These are phyloP conservation scores for Fusarium sp. DNA, from an alignment of 2,329 filamentous ascomycete genomes.

Conservation along the genomic window DNA sequence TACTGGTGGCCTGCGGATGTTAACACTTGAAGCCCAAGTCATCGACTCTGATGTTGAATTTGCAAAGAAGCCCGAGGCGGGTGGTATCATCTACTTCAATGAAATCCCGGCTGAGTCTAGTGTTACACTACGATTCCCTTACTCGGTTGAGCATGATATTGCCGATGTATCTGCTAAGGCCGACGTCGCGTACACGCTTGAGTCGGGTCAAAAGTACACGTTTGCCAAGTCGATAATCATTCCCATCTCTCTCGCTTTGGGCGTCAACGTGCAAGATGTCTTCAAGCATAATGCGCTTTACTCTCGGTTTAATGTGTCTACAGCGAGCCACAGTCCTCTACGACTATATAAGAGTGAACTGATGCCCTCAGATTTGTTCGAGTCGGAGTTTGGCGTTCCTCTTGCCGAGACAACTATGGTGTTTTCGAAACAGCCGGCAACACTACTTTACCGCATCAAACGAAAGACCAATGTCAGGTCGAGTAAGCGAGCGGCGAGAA, in stretches of 20 bases:
- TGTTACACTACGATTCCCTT: slow-evolving; percentile 75
- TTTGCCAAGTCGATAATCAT: slow-evolving; percentile 64
- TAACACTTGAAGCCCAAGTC: slow-evolving; percentile 67
- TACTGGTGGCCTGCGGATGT: slow-evolving; percentile 70
- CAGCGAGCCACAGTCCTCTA: slow-evolving; percentile 77
- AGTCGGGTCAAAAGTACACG: slow-evolving; percentile 58
- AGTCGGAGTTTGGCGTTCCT: slow-evolving; percentile 66
- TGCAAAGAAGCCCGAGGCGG: slow-evolving; percentile 60
- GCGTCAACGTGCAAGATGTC: slow-evolving; percentile 95
- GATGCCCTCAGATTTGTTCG: slow-evolving; percentile 72
- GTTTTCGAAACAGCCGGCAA: slow-evolving; percentile 83
- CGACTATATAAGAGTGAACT: slow-evolving; percentile 76
- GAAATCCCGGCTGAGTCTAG: slow-evolving; percentile 54
- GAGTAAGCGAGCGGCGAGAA: slow-evolving; percentile 47
- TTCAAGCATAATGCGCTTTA: slow-evolving; percentile 86
- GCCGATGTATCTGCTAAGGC: slow-evolving; percentile 75
- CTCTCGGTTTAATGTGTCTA: slow-evolving; percentile 90
- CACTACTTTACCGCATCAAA: slow-evolving; percentile 79
- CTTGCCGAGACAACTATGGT: slow-evolving; percentile 66
- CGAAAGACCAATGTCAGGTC: slow-evolving; percentile 57
- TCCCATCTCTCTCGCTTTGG: slow-evolving; percentile 79
- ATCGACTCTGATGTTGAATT: slow-evolving; percentile 53
- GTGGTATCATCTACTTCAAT: slow-evolving; percentile 62
- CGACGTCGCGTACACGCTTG: slow-evolving; percentile 78
- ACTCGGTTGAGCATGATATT: slow-evolving; percentile 81